phyloP scores from a whole-genome alignment of 2,329 filamentous ascomycete genomes.

The Byssoonygena ceratinophila region DNA sequence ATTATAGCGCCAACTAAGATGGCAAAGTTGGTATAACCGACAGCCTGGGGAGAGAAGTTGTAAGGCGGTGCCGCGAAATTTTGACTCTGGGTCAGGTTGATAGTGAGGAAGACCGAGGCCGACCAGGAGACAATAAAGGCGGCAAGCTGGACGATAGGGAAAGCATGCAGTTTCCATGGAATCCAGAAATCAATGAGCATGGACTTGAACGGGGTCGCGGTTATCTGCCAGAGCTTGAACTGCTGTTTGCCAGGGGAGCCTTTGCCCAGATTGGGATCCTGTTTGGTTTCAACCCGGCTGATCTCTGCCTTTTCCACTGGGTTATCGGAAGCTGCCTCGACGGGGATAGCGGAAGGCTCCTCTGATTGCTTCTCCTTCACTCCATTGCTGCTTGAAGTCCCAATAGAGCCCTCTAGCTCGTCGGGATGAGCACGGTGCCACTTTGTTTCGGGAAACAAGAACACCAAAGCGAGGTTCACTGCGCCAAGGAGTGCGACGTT shows the following conservation, averaged over 20 bases:
- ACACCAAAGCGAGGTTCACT: slow-evolving; percentile 43
- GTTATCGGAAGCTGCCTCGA: slow-evolving; percentile 26
- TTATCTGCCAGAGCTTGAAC: slow-evolving; percentile 45
- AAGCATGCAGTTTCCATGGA: slow-evolving; percentile 52
- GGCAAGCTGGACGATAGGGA: slow-evolving; percentile 53
- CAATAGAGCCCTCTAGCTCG: slow-evolving; percentile 15
- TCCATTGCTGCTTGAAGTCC: not conserved
- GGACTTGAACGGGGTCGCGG: slow-evolving; percentile 34
- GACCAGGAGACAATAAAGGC: slow-evolving; percentile 53
- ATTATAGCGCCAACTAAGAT: slow-evolving; percentile 46
- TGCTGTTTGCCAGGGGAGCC: slow-evolving; percentile 47
- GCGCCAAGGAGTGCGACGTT: slow-evolving; percentile 47
- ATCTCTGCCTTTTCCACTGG: not conserved
- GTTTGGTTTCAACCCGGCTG: not conserved
- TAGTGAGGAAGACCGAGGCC: slow-evolving; percentile 46
- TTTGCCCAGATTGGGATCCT: slow-evolving; percentile 46
- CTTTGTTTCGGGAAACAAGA: slow-evolving; percentile 55
- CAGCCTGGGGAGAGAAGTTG: slow-evolving; percentile 40
- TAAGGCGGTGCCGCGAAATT: slow-evolving; percentile 48
- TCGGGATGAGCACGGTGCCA: slow-evolving; percentile 41
- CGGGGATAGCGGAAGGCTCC: slow-evolving; percentile 14
- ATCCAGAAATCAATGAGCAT: slow-evolving; percentile 48
- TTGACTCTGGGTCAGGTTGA: slow-evolving; percentile 52
- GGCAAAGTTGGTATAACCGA: slow-evolving; percentile 50
- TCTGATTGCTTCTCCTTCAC: slow-evolving; percentile 1